These are phyloP conservation scores for Sugiyamaella castrensis DNA, from an alignment of 1,139 yeast genomes.

Conservation along the genomic window DNA sequence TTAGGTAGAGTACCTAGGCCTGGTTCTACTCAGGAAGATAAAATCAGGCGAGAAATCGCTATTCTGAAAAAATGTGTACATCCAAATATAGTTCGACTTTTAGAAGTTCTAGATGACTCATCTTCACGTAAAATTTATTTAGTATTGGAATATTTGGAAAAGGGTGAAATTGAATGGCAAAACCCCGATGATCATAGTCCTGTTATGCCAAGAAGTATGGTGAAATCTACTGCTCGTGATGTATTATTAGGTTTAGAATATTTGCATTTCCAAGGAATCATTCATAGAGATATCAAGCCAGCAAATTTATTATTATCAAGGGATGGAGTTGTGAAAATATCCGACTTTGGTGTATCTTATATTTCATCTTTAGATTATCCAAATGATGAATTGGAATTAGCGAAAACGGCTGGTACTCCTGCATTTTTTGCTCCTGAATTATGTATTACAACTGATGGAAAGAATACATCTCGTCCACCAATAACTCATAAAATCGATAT, in stretches of 20 bases:
- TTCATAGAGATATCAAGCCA: conserved; percentile 96
- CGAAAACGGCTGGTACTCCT: conserved; percentile 89
- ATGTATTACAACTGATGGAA: conserved; percentile 45
- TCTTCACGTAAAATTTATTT: conserved; percentile 82
- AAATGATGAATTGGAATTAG: conserved; percentile 74
- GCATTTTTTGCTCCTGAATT: conserved; percentile 81
- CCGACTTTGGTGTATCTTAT: conserved; percentile 96
- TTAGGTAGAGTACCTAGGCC: conserved; percentile 46
- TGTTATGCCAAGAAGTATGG: conserved; percentile 25
- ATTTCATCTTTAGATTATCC: conserved; percentile 52
- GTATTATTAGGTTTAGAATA: conserved; percentile 89
- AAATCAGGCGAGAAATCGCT: conserved; percentile 87
- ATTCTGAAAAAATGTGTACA: conserved; percentile 93
- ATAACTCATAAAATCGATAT: conserved; percentile 81
- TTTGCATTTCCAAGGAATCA: conserved; percentile 87
- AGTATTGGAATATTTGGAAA: conserved; percentile 86
- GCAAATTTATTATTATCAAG: conserved; percentile 79
- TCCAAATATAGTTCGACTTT: conserved; percentile 80
- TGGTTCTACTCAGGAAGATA: conserved; percentile 58
- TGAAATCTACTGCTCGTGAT: conserved; percentile 55
- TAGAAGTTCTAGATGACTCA: conserved; percentile 88
- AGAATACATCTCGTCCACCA: conserved; percentile 40
- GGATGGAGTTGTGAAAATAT: conserved; percentile 78
- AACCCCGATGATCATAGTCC: conserved; percentile 41
- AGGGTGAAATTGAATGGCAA: conserved; percentile 89